Conservation (phyloP, 305 asterid species). For the Withania somnifera region DNA sequence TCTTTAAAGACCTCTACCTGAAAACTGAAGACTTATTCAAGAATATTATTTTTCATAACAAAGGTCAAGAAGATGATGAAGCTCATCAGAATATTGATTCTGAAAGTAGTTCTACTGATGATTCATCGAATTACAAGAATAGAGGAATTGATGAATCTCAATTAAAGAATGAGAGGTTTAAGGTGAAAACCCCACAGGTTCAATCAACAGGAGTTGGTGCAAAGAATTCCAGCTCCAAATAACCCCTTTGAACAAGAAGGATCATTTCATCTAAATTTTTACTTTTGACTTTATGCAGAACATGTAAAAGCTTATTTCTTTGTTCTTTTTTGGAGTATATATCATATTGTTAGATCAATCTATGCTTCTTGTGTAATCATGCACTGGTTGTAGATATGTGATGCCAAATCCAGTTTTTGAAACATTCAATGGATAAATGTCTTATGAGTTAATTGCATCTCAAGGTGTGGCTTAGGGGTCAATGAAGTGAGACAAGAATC, state of each 20-base stretch:
- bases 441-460: not conserved
- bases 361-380: not conserved
- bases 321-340: not conserved
- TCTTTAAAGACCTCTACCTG: not conserved
- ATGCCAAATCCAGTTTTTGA: not conserved
- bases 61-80: not conserved
- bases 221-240: not conserved
- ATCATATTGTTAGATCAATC: not conserved
- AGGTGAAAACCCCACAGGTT: not conserved
- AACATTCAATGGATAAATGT: not conserved
- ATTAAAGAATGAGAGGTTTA: not conserved
- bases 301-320: not conserved
- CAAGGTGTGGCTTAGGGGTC: not conserved
- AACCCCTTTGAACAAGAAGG: not conserved
- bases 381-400: not conserved
- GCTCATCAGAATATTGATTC: not conserved
- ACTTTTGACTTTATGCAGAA: not conserved
- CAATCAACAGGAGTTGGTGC: not conserved
- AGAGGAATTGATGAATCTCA: slow-evolving; percentile 1
- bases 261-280: not conserved
- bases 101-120: not conserved
- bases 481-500: not conserved
- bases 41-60: not conserved
- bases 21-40: not conserved
- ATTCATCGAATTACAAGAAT: not conserved